Evolutionary conservation across 169 alveolate species (phyloP), one percentile per base, ranked within the genome.

Genomic region (Plasmodium inui): DNA sequence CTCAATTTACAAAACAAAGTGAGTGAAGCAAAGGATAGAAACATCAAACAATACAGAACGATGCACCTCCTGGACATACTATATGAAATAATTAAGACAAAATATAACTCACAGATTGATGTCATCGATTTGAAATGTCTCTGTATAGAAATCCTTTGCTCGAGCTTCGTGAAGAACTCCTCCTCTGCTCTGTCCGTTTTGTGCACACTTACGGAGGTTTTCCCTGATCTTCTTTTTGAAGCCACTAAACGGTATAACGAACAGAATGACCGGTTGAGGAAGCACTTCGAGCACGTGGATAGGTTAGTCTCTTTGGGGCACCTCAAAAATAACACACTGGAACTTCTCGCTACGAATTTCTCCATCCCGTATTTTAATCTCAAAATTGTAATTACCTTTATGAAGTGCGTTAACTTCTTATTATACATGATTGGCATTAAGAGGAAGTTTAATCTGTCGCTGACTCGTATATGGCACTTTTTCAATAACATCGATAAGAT

Each of bases 141-240:
- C 30, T 91, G 85, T 71, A 41, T 91, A 41, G 95, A 91, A 91
- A 67, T 82, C 3, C 67, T 91, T 44, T 91, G 92, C 76, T 91
- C 95, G 0, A 91, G 95, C 37, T 91, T 91, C 81, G 95, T 91
- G 0, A 91, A 91, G 81, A 91, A 91, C 55, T 91, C 95, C 1
- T 91, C 95, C 17, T 91, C 95, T 1, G 95, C 95, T 17, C 14
- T 91, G 39, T 82, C 95, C 2, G 95, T 91, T 9, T 32, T 91
- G 22, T 91, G 95, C 41, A 81, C 92, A 6, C 57, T 91, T 32
- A 82, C 92, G 10, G 70, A 91, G 1, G n/a, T 91, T 1, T 91
- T 91, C 83, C 95, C 95, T 3, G 92, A 80, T 1, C 32, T 91
- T 1, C 57, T 81, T 26, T 1, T 71, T 8, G 95, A 91, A 28